phyloP scores from a whole-genome alignment of 257 asterid genomes.

The Rhazya stricta region DNA sequence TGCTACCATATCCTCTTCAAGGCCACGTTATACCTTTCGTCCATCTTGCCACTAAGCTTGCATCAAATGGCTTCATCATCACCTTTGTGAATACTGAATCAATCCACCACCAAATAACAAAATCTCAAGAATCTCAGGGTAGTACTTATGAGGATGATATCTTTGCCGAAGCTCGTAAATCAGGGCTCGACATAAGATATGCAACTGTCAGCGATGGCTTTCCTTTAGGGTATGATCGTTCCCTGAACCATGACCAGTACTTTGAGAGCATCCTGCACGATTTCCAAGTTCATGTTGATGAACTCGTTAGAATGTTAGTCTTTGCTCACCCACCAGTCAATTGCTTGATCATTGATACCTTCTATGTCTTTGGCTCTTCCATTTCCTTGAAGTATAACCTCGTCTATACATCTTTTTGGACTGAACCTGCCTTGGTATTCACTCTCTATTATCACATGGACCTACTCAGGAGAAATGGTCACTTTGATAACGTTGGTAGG shows the following conservation, averaged over 20 bases:
- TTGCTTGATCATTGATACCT: constrained; percentile 48
- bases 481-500: constrained; percentile 33
- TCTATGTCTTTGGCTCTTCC: constrained; percentile 35
- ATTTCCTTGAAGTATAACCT: constrained; percentile 39
- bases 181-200: constrained; percentile 61
- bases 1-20: constrained; percentile 32
- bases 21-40: constrained; percentile 35
- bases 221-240: constrained; percentile 36
- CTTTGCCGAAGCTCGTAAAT: constrained; percentile 37
- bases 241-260: constrained; percentile 16
- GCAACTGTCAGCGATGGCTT: constrained; percentile 50
- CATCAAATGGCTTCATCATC: constrained; percentile 31
- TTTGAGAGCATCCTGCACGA: constrained; percentile 16
- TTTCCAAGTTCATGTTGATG: constrained; percentile 42
- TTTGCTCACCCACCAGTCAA: constrained; percentile 16
- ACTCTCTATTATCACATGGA: constrained; percentile 43
- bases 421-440: constrained; percentile 51
- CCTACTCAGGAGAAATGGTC: constrained; percentile 41
- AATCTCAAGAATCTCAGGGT: neutral
- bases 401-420: constrained; percentile 54
- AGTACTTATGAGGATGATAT: constrained; percentile 6
- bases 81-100: constrained; percentile 32
- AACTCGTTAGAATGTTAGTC: constrained; percentile 25
- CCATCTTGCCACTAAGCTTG: constrained; percentile 29
- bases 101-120: constrained; percentile 23